These are phyloP conservation scores for Pseudopediastrum boryanum DNA, from an alignment of 139 green algal genomes.

Conservation along the genomic window DNA sequence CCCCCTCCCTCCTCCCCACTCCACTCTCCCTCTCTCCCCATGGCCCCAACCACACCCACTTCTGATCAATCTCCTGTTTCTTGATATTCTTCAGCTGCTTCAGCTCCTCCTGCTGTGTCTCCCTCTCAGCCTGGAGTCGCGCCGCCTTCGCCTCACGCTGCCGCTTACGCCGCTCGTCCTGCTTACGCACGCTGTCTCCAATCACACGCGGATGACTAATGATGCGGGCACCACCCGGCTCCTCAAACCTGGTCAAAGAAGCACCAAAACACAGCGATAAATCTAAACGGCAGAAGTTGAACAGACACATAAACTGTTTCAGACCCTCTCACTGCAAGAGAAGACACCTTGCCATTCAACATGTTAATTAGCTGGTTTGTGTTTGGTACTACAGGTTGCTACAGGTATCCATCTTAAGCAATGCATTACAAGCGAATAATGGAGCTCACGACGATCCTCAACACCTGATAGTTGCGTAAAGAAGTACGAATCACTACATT, in stretches of 20 bases:
- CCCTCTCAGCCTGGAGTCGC: conserved; percentile 55
- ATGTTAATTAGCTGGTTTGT: too few relatives aligned
- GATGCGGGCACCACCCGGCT: conserved; percentile 73
- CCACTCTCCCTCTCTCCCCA: too few relatives aligned
- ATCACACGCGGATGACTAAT: conserved; percentile 77
- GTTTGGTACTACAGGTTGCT: too few relatives aligned
- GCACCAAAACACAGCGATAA: not conserved
- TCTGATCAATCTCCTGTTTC: conserved; percentile 81
- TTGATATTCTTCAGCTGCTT: conserved; percentile 94
- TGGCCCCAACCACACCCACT: conserved; percentile 25
- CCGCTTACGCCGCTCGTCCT: conserved; percentile 74
- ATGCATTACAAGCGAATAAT: too few relatives aligned
- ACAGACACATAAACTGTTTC: not conserved
- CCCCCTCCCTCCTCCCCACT: too few relatives aligned
- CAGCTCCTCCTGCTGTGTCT: conserved; percentile 63
- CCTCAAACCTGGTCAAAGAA: conserved; percentile 69
- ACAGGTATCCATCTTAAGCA: too few relatives aligned
- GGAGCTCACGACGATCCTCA: too few relatives aligned
- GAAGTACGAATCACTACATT: too few relatives aligned
- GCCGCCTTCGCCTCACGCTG: conserved; percentile 56
- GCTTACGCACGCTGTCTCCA: conserved; percentile 64
- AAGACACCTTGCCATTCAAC: too few relatives aligned
- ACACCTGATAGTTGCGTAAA: too few relatives aligned
- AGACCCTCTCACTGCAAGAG: too few relatives aligned
- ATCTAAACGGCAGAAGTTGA: not conserved